These are phyloP conservation scores for Scortechinia acanthostroma DNA, from an alignment of 2,329 filamentous ascomycete genomes.

Conservation along the genomic window DNA sequence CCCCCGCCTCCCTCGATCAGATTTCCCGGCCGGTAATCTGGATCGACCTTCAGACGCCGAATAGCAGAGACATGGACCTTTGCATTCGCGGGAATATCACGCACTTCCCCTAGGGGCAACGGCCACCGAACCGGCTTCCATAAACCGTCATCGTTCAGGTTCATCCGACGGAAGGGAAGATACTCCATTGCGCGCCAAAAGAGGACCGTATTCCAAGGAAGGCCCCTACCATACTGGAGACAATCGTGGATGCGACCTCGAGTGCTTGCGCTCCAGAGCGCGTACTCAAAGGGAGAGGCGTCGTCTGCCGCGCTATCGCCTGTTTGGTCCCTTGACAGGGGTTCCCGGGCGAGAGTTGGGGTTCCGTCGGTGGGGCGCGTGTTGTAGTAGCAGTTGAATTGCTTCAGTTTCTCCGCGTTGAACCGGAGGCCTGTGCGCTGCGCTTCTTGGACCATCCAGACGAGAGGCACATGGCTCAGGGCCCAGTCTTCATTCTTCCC, in stretches of 20 bases:
- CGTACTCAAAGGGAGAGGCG: background rate
- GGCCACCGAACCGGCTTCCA: slow-evolving; percentile 57
- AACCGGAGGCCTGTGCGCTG: slow-evolving; percentile 44
- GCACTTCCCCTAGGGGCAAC: slow-evolving; percentile 48
- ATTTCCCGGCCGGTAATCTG: slow-evolving; percentile 48
- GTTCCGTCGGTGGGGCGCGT: slow-evolving; percentile 9
- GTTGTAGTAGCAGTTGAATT: slow-evolving; percentile 37
- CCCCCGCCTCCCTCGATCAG: slow-evolving; percentile 54
- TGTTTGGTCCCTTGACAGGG: background rate
- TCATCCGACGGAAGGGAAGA: slow-evolving; percentile 54
- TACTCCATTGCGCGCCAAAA: slow-evolving; percentile 59
- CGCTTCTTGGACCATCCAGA: slow-evolving; percentile 54
- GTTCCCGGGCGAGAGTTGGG: background rate
- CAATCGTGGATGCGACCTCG: slow-evolving; percentile 37
- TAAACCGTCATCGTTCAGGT: slow-evolving; percentile 43
- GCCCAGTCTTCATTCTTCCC: slow-evolving; percentile 27
- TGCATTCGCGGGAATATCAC: slow-evolving; percentile 48
- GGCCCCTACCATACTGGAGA: slow-evolving; percentile 34
- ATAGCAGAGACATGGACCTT: slow-evolving; percentile 50
- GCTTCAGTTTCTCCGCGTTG: slow-evolving; percentile 40
- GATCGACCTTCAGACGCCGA: slow-evolving; percentile 40
- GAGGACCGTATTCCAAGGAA: slow-evolving; percentile 30
- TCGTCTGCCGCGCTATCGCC: slow-evolving; percentile 1
- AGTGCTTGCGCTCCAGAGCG: background rate
- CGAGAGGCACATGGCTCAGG: slow-evolving; percentile 41